Evolutionary conservation across 805 yeast species (phyloP), one percentile per base, ranked within the genome.

Genomic region (Saccharomycopsis sp.): DNA sequence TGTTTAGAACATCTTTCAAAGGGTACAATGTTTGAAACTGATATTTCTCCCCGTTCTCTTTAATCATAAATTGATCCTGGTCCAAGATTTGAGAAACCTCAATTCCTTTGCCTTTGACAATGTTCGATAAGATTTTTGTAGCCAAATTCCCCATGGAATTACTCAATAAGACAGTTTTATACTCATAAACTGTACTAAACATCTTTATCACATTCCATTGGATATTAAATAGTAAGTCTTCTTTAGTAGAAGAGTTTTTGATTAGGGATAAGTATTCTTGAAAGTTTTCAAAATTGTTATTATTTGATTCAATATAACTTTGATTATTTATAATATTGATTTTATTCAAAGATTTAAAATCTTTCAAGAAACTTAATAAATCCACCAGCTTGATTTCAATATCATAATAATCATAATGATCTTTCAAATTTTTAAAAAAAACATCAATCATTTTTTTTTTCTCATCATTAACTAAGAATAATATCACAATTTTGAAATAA

Each of bases 101-200:
- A 21, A 36, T 27, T 15, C 47, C 47, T 54, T 39, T 45, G 14
- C 72, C 72, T 47, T 62, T 66, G 17, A 67, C 68, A 1, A 69
- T 63, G 40, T 64, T 53, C 4, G 70, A 60, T 19, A 67, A 54
- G 28, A 65, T 60, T 41, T 64, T 69, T 31, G 63, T 63, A 26
- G 72, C 70, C n/a, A 66, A 51, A 32, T 69, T 55, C 14, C 69
- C 66, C 70, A 66, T 63, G 41, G 63, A 58, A 64, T 42, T 52
- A 40, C 56, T 55, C 17, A 61, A 49, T 9, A 67, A 48, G 17
- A 64, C 51, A 21, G 66, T 44, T 40, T 63, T 65, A 40, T 65
- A 66, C 4, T 68, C 69, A 37, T 60, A 59, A 28, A 30, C 17
- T 19, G 37, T 27, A 6, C 42, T 40, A 37, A 23, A 45, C 8